Evolutionary conservation across 2,329 filamentous ascomycete species (phyloP), one percentile per base, ranked within the genome.

Genomic region (Cylindrodendrum hubeiense): DNA sequence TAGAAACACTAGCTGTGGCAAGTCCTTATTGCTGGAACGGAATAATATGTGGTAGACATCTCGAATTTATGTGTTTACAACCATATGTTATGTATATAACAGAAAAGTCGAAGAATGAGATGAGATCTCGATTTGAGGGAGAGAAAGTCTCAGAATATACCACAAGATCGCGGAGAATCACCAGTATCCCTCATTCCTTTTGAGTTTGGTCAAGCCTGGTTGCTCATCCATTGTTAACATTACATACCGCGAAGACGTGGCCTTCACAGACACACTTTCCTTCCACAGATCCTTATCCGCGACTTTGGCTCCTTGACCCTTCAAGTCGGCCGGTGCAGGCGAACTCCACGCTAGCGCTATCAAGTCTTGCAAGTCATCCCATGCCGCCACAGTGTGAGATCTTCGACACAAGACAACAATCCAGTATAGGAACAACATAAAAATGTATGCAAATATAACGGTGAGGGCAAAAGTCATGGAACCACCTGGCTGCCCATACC

Each of bases 361-460:
- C 5, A 51, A 17, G 19, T 62, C 52, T 24, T 62, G 60, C 34
- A 44, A 21, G 46, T 56, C 44, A 26, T 44, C 52, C 44, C 34
- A 56, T 15, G 37, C 34, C 8, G 37, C 46, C 30, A 52, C 15
- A 7, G 24, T 30, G 15, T 52, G 12, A 15, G 47, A 17, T 6
- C 21, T 34, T 30, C 34, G 9, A 22, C 24, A 43, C 1, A 52
- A n/a, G 22, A 54, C 46, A 3, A 24, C 34, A 7, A 22, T 13
- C 37, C 37, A 39, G 8, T 39, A 39, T 8, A 39, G 37, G n/a
- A 39, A 39, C 37, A 39, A 6, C 37, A 39, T 39, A 8, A n/a
- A 17, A 39, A 44, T 26, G 37, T 60, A 52, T 8, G 21, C 39
- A 5, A 51, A n/a, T 10, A 52, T 15, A 5, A 52, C 26, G 44